Evolutionary conservation across 2,329 filamentous ascomycete genomes (phyloP), one percentile per base, ranked within the genome.

Genomic region (Rutstroemia sp.): DNA sequence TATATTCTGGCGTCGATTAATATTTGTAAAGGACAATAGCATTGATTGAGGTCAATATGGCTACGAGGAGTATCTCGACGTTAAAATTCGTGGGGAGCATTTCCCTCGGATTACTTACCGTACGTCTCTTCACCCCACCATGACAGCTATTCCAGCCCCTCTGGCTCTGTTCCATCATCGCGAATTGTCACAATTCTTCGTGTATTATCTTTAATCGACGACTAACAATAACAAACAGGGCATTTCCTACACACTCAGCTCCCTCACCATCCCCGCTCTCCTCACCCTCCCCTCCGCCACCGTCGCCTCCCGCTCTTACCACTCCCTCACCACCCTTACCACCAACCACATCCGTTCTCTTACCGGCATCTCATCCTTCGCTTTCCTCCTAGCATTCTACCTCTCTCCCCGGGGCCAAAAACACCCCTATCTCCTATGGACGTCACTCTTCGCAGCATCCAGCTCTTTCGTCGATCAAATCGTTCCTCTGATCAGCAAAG

Each of bases 1-100:
- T n/a, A 1, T 14, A 42, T n/a, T 42, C n/a, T 42, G 23, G 16
- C 21, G 16, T 41, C 23, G 18, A 34, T 18, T 19, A 1, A 21
- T 12, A 34, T 25, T 18, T 38, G 7, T 0, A 16, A 23, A 44
- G 18, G 25, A 38, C 21, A 37, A 39, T 16, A 37, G 14, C n/a
- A 27, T 44, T 37, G 5, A 27, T 38, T 19, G 18, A 18, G 18
- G 18, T 16, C 50, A 59, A 46, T 37, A 88, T 90, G 82, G 78
- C 82, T 65, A 82, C 80, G 66, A 83, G 79, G 66, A 83, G 84
- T 68, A 78, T 96, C 68, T 85, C 89, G 56, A 75, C 87, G 71
- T 83, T 88, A 75, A 96, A 97, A 76, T 96, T 96, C 71, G 87
- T 96, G 64, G 92, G 92, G 68, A 95, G 90, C 52, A 82, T 95